Evolutionary conservation across 1,139 yeast genomes (phyloP), one percentile per base, ranked within the genome.

Genomic region (Yamadazyma songkhlaensis): DNA sequence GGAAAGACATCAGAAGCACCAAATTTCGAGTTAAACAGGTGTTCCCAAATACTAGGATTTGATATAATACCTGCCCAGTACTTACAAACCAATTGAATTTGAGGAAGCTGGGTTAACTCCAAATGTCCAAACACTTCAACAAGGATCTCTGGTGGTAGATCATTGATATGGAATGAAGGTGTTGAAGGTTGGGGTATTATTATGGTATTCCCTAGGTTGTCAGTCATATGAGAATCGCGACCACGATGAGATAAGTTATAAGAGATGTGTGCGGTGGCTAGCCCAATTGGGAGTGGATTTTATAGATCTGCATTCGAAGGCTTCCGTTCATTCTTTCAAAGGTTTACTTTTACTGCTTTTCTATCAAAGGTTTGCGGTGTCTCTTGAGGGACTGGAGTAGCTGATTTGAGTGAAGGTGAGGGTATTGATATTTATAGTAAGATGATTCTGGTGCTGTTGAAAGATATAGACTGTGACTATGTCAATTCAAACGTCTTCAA

Each of bases 11-110:
- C 49, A 10, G 57, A 51, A 0, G 73, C 68, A 3, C 72, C 67
- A 46, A 75, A 75, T 38, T 66, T 67, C 20, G 65, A 51, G 20
- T 61, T 57, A 49, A 83, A 81, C 14, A 83, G 67, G 38, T 68
- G 70, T 49, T 71, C 70, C 90, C 90, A 83, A 6, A 82, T 68
- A 35, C 72, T 73, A 43, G 75, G 75, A 51, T 81, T 82, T 42
- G 70, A 69, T 4, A 81, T 71, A 5, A 79, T 66, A 31, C 53
- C 50, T 40, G 73, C 59, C 75, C 87, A 78, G 13, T 62, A 53
- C 30, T 59, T 67, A 48, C 87, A 81, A 3, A 82, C 84, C 31
- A 69, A 57, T 23, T 81, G 67, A 13, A 79, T 53, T 17, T 60
- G 59, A 37, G 65, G 61, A 30, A 83, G 62, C 35, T 81, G 79